Evolutionary conservation across 2,329 filamentous ascomycete species (phyloP).

Genomic region (Botryotinia convoluta): DNA sequence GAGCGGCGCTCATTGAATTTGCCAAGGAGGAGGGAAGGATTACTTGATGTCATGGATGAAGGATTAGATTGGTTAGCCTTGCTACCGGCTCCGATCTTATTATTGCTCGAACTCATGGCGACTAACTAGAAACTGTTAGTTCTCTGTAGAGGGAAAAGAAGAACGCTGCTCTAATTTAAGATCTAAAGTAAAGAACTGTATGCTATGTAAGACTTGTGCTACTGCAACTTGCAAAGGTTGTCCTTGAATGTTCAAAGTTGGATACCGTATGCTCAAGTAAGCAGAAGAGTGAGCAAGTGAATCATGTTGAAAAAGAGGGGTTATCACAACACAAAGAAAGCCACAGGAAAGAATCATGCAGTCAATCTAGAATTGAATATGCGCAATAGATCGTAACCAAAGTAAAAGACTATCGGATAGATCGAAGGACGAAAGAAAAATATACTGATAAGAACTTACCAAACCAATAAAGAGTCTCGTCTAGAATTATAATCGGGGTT

Average conservation of each 20-base stretch:
- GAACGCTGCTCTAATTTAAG: neutral
- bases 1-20: slow-evolving; percentile 77
- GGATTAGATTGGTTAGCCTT: slow-evolving; percentile 49
- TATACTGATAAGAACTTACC: neutral
- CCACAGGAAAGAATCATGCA: neutral
- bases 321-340: neutral
- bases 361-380: neutral
- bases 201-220: neutral
- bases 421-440: neutral
- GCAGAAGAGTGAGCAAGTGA: neutral
- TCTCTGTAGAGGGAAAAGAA: neutral
- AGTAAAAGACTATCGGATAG: neutral
- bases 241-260: neutral
- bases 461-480: neutral
- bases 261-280: neutral
- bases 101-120: slow-evolving; percentile 30
- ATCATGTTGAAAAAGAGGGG: neutral
- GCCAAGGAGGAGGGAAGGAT: slow-evolving; percentile 66
- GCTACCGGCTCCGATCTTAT: slow-evolving; percentile 26
- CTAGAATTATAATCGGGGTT: neutral
- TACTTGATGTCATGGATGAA: slow-evolving; percentile 53
- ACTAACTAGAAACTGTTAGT: slow-evolving; percentile 1
- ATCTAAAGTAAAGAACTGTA: neutral
- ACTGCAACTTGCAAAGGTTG: neutral
- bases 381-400: neutral